Percentiles rank a stretch among this genome's conserved stretches.
Evolutionary conservation across 2,329 filamentous ascomycete genomes (phyloP).

Genomic region (Sclerotinia trifoliorum): DNA sequence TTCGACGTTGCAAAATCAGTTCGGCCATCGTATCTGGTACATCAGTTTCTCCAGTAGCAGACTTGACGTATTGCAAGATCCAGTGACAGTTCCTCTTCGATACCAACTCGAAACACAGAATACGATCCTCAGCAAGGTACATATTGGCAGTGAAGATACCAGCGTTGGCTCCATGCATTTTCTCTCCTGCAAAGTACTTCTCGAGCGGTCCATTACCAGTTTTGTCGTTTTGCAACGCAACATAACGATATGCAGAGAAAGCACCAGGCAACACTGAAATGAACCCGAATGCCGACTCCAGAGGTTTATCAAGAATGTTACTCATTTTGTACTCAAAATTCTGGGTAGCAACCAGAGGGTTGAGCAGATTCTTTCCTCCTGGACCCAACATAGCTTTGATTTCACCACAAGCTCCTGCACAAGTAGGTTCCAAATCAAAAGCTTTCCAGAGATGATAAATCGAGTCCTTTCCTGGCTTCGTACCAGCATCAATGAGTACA

Average conservation of each 20-base stretch:
- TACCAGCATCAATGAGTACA: conserved; percentile 94
- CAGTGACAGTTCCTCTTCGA: conserved; percentile 92
- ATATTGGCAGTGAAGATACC: conserved; percentile 98
- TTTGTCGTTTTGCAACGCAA: conserved; percentile 93
- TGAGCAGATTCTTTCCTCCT: conserved; percentile 77
- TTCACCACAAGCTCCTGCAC: conserved; percentile 93
- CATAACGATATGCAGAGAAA: conserved; percentile 91
- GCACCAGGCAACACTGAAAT: conserved; percentile 96
- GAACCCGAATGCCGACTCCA: conserved; percentile 96
- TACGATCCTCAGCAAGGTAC: conserved; percentile 88
- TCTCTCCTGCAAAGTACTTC: conserved; percentile 99
- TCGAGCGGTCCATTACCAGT: conserved; percentile 92
- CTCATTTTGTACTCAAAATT: conserved; percentile 99
- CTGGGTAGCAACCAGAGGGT: conserved; percentile 92
- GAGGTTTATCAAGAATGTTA: conserved; percentile 95
- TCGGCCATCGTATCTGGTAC: conserved; percentile 93
- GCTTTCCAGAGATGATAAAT: conserved; percentile 98
- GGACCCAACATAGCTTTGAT: conserved; percentile 97
- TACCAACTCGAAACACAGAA: conserved; percentile 91
- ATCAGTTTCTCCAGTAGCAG: conserved; percentile 94
- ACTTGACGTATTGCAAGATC: conserved; percentile 98
- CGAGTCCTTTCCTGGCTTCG: conserved; percentile 81
- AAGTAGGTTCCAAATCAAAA: conserved; percentile 95
- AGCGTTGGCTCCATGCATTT: conserved; percentile 89
- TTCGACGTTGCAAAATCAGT: conserved; percentile 91